These are phyloP conservation scores for Streptanthus diversifolius DNA, from an alignment of 345 rosid genomes.

Conservation along the genomic window DNA sequence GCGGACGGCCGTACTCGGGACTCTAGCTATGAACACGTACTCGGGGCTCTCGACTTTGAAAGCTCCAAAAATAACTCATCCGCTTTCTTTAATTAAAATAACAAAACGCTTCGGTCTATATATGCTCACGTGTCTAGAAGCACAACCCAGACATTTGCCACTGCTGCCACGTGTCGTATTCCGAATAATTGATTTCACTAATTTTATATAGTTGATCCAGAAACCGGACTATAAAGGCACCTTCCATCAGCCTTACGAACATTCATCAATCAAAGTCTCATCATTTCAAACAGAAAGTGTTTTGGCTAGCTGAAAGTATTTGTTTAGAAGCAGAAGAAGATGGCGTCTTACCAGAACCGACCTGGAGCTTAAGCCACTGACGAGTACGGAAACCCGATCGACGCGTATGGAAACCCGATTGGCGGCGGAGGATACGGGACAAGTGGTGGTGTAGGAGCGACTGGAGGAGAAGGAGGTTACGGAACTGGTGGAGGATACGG, in stretches of 20 bases:
- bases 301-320: slow-evolving; percentile 2
- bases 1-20: too few species aligned
- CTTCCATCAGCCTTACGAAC: neutral
- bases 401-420: slow-evolving; percentile 36
- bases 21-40: slow-evolving; percentile 33
- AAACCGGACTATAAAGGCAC: slow-evolving; percentile 22
- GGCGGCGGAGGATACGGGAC: slow-evolving; percentile 7
- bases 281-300: neutral
- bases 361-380: slow-evolving; percentile 40
- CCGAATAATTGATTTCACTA: neutral
- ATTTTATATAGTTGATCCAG: neutral
- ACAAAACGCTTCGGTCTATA: neutral
- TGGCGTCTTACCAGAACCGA: slow-evolving; percentile 32
- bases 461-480: slow-evolving; percentile 1
- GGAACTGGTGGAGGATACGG: slow-evolving; percentile 19
- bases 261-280: slow-evolving; percentile 12
- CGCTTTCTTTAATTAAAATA: neutral
- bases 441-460: slow-evolving; percentile 23
- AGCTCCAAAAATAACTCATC: neutral
- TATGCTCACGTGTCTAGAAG: neutral
- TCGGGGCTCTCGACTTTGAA: neutral
- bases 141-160: neutral
- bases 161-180: slow-evolving; percentile 8
- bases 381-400: slow-evolving; percentile 43
- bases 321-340: slow-evolving; percentile 16